Percentiles rank a stretch among this genome's conserved stretches.
phyloP scores from a whole-genome alignment of 495 filamentous ascomycete species.

The Melanomma pulvis-pyrius region DNA sequence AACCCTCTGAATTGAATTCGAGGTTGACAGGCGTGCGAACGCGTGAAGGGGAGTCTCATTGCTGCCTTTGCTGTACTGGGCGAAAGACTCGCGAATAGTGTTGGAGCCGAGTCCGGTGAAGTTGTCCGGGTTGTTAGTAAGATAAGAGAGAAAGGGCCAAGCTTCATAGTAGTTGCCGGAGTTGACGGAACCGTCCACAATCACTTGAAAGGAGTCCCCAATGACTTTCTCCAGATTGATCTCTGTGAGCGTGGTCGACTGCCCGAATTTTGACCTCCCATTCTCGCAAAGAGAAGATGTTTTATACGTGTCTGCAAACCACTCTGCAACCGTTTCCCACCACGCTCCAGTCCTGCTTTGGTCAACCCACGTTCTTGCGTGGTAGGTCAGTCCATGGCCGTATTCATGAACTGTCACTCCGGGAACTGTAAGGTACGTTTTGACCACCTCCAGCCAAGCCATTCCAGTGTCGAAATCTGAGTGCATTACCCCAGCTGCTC shows the following conservation, averaged over 20 bases:
- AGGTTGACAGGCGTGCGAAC: conserved; percentile 44
- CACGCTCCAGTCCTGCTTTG: conserved; percentile 42
- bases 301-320: conserved; percentile 51
- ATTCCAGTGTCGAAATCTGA: conserved; percentile 47
- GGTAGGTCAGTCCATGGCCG: conserved; percentile 51
- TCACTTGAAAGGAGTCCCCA: conserved; percentile 48
- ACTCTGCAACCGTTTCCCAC: conserved; percentile 54
- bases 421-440: conserved; percentile 47
- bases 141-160: conserved; percentile 48
- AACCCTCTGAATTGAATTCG: conserved; percentile 43
- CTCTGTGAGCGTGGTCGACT: conserved; percentile 43
- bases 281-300: conserved; percentile 45
- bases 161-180: conserved; percentile 42
- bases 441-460: conserved; percentile 49
- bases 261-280: conserved; percentile 39
- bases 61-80: conserved; percentile 48
- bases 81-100: conserved; percentile 48
- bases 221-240: conserved; percentile 51
- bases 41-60: conserved; percentile 52
- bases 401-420: conserved; percentile 52
- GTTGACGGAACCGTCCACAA: conserved; percentile 48
- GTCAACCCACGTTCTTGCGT: conserved; percentile 49
- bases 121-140: conserved; percentile 51
- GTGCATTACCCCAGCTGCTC: conserved; percentile 6
- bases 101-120: conserved; percentile 45